Evolutionary conservation across 2,329 filamentous ascomycete genomes (phyloP), one percentile per base, ranked within the genome.

Genomic region (Aspergillus fructus): DNA sequence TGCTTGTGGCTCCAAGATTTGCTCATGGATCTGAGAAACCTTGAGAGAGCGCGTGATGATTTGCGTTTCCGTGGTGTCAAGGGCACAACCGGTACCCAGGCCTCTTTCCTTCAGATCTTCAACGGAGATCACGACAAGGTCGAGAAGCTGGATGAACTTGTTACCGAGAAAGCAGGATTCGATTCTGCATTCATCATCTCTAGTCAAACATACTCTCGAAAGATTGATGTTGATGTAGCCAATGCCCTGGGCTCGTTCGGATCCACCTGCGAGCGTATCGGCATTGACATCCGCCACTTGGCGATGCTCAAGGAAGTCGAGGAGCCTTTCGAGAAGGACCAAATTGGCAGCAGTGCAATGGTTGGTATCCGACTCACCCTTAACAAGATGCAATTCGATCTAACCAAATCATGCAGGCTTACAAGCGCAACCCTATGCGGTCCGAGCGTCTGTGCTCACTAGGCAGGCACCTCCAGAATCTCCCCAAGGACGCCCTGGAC

Each of bases 241-340:
- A 93, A 94, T 69, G 90, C 89, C n/a, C 79, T 96, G 34, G 82
- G 84, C 33, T 90, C 86, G 1, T 86, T 96, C 51, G 92, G 90
- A 23, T 83, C 90, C n/a, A 91, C 90, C 0, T 89, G 86, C 49
- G 84, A 90, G 69, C 85, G 88, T 59, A 93, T 96, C 59, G 84
- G 85, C 49, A 82, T 83, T 47, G 89, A 93, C 66, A 89, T 94
- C 63, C 82, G 89, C 49, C 87, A 90, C 69, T 79, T 93, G 48
- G 88, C 88, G 5, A 80, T 83, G 68, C 83, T 86, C 76, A 96
- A 96, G 80, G 91, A 96, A 74, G 79, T 94, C 58, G 92, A 96
- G 70, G 90, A 93, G 79, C 90, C 90, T 0, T 90, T 91, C 66
- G 89, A 93, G 77, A 86, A 85, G 66, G 84, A 86, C 63, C 91